These are phyloP conservation scores for Sanghuangporus baumii DNA, from an alignment of 1,284 basidiomycete species.

Conservation along the genomic window DNA sequence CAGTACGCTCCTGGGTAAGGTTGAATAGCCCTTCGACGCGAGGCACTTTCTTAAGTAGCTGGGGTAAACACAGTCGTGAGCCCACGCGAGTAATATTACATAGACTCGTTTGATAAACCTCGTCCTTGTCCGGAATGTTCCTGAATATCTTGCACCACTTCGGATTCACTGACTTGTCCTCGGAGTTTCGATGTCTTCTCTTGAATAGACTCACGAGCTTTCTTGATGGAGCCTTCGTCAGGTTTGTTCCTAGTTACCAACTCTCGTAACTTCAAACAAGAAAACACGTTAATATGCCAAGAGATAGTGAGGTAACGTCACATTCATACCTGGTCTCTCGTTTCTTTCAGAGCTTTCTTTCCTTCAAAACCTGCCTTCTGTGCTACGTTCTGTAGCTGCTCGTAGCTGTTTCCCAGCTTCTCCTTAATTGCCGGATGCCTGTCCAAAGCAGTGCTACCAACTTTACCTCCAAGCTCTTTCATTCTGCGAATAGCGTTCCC, in stretches of 20 bases:
- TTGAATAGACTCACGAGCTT: constrained; percentile 25
- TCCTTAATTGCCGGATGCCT: constrained; percentile 31
- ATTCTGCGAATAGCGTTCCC: constrained; percentile 20
- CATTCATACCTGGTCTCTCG: constrained; percentile 25
- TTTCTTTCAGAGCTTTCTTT: constrained; percentile 31
- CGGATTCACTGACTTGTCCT: constrained; percentile 25
- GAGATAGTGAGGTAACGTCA: background rate
- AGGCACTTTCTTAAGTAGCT: constrained; percentile 24
- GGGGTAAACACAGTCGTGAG: background rate
- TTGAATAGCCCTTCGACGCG: constrained; percentile 27
- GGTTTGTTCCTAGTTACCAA: constrained; percentile 25
- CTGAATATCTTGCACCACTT: constrained; percentile 26
- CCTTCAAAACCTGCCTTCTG: constrained; percentile 31
- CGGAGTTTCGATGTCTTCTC: constrained; percentile 27
- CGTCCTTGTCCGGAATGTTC: constrained; percentile 27
- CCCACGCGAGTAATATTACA: background rate
- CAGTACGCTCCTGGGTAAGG: constrained; percentile 26
- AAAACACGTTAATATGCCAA: background rate
- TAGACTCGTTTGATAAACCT: constrained; percentile 20
- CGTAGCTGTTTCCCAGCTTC: constrained; percentile 30
- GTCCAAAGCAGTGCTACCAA: constrained; percentile 28
- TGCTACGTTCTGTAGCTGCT: constrained; percentile 29
- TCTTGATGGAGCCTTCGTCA: constrained; percentile 24
- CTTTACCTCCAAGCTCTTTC: constrained; percentile 29
- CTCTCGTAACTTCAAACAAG: constrained; percentile 22